Conservation (phyloP, 2,329 filamentous ascomycete species). For the Penicillium sp. region DNA sequence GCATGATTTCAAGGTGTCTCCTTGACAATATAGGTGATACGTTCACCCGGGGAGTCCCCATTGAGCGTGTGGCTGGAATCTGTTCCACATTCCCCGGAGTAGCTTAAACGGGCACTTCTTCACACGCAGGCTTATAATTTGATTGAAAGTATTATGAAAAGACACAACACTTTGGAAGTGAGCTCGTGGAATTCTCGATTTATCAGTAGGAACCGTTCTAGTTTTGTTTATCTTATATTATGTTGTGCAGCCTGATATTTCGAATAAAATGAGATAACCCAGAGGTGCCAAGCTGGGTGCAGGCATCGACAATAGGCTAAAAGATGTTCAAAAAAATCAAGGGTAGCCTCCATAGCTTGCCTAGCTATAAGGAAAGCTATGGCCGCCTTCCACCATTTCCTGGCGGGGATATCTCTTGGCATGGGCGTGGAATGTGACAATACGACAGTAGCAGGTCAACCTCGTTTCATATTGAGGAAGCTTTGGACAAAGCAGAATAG, state of each 20-base stretch:
- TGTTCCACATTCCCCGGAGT: background rate
- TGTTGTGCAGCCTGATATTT: no score
- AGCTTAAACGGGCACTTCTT: no score
- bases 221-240: no score
- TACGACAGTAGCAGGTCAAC: background rate
- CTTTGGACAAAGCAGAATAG: background rate
- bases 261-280: no score
- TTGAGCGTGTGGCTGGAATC: background rate
- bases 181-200: no score
- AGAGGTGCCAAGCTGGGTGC: no score
- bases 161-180: no score
- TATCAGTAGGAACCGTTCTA: no score
- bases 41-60: background rate
- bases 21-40: conserved; percentile 9
- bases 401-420: conserved; percentile 1
- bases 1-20: background rate
- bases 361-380: background rate
- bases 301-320: background rate
- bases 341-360: no score
- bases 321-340: background rate
- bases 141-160: no score
- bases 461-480: background rate
- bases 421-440: background rate
- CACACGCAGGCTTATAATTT: no score
- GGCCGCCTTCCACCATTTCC: background rate